Conservation (phyloP, 345 rosid genomes). For the Limnanthes douglasii region DNA sequence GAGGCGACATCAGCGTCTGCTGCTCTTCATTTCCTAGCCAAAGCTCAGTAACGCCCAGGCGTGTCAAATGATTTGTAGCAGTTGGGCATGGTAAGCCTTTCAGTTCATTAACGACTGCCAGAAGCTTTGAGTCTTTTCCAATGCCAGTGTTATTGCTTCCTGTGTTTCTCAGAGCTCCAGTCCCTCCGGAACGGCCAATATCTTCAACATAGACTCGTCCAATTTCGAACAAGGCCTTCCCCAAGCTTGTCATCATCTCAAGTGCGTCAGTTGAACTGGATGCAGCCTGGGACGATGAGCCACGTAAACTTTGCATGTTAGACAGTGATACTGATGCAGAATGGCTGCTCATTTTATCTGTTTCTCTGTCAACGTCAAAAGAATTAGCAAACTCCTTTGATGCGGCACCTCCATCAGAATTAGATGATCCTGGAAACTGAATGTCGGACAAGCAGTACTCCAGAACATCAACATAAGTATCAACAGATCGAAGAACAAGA, state of each 20-base stretch:
- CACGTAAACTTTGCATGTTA: too few relatives aligned
- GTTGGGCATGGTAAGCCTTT: constrained; percentile 83
- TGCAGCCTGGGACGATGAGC: constrained; percentile 31
- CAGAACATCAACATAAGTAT: constrained; percentile 75
- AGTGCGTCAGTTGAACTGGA: constrained; percentile 83
- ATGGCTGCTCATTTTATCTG: constrained; percentile 21
- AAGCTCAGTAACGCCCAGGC: constrained; percentile 55
- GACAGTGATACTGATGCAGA: constrained; percentile 19
- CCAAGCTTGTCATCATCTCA: constrained; percentile 87
- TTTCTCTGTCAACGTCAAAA: too few relatives aligned
- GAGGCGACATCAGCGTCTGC: constrained; percentile 57
- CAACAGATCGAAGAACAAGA: constrained; percentile 66
- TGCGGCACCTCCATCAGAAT: constrained; percentile 13
- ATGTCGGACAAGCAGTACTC: constrained; percentile 88
- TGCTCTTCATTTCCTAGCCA: constrained; percentile 87
- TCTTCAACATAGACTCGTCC: constrained; percentile 89
- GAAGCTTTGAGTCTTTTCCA: constrained; percentile 31
- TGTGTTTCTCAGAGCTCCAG: constrained; percentile 18
- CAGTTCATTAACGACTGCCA: constrained; percentile 39
- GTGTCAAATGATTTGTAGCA: constrained; percentile 50
- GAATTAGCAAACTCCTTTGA: too few relatives aligned
- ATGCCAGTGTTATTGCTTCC: constrained; percentile 15
- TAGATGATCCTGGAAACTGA: constrained; percentile 28
- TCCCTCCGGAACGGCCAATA: constrained; percentile 61
- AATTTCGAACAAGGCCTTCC: constrained; percentile 83